Percentiles rank a stretch among this genome's conserved stretches.
Evolutionary conservation across 2,329 filamentous ascomycete genomes (phyloP).

Genomic region (Chrysosporium keratinophilum): DNA sequence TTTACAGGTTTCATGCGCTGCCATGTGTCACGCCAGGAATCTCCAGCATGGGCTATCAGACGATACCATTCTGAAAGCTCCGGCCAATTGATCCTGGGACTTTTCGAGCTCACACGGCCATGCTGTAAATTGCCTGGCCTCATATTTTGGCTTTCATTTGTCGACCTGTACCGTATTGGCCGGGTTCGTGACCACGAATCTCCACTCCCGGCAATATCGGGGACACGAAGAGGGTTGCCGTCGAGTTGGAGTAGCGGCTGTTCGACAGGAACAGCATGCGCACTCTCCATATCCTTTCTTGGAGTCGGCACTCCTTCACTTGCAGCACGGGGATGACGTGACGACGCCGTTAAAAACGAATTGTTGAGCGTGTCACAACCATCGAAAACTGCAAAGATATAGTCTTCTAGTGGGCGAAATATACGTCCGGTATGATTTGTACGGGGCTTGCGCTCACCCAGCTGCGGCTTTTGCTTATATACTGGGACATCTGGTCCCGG

Average conservation of each 20-base stretch:
- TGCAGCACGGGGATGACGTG: slow-evolving; percentile 29
- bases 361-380: slow-evolving; percentile 63
- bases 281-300: background rate
- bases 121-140: slow-evolving; percentile 15
- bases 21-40: slow-evolving; percentile 54
- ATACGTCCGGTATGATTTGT: slow-evolving; percentile 32
- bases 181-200: slow-evolving; percentile 66
- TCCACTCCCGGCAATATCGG: slow-evolving; percentile 69
- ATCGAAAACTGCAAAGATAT: slow-evolving; percentile 58
- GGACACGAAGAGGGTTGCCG: slow-evolving; percentile 61
- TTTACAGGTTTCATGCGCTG: slow-evolving; percentile 40
- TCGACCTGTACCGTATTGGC: slow-evolving; percentile 26
- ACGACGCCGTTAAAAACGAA: slow-evolving; percentile 55
- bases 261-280: background rate
- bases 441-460: slow-evolving; percentile 6
- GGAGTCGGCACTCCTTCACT: slow-evolving; percentile 37
- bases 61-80: slow-evolving; percentile 65
- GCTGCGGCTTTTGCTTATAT: background rate
- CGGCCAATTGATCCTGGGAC: slow-evolving; percentile 64
- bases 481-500: background rate
- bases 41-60: slow-evolving; percentile 56
- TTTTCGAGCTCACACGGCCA: slow-evolving; percentile 46
- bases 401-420: slow-evolving; percentile 69
- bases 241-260: slow-evolving; percentile 53
- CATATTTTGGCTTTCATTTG: slow-evolving; percentile 28